Evolutionary conservation across 1,139 yeast species (phyloP), one percentile per base, ranked within the genome.

Genomic region (Sugiyamaella xylanicola): DNA sequence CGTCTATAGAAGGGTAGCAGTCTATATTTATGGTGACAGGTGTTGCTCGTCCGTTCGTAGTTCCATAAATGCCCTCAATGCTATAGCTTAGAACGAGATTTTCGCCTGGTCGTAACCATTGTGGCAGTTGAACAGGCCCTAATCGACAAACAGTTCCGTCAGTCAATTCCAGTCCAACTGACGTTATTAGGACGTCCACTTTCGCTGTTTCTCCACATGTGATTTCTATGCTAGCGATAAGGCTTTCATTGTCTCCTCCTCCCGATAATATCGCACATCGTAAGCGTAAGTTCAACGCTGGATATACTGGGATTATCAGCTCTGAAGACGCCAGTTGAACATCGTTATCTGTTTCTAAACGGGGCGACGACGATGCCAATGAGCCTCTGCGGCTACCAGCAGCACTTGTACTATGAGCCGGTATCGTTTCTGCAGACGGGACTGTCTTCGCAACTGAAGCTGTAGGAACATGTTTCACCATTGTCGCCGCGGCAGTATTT

Each of bases 151-250:
- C 68, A 7, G 75, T 69, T 48, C 84, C 78, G 17, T 74, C 73
- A 22, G 77, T 69, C 52, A 78, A 74, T 25, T 74, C 69, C 46
- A 83, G 70, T 19, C 71, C 67, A 29, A 83, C 76, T 15, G 63
- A 53, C 65, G 69, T 43, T 68, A 72, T 19, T 70, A 63, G 13
- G 59, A 68, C 66, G n/a, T 57, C 57, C 19, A 67, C 61, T 3
- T 61, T 64, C 27, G 72, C 25, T 77, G 65, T 49, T 72, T 79
- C 53, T 77, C 82, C 0, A 0, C 82, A 73, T 56, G 81, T 84
- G 20, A 86, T 70, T 55, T 81, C 86, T 50, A 86, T 70, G 0
- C 85, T 80, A 0, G 85, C 79, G 17, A 84, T 68, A 2, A 84
- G 65, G 20, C 77, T 69, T 56, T 79, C 78, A 59, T 79, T 77